These are phyloP conservation scores for Aspergillus glaucus DNA, from an alignment of 2,329 filamentous ascomycete species.

Conservation along the genomic window DNA sequence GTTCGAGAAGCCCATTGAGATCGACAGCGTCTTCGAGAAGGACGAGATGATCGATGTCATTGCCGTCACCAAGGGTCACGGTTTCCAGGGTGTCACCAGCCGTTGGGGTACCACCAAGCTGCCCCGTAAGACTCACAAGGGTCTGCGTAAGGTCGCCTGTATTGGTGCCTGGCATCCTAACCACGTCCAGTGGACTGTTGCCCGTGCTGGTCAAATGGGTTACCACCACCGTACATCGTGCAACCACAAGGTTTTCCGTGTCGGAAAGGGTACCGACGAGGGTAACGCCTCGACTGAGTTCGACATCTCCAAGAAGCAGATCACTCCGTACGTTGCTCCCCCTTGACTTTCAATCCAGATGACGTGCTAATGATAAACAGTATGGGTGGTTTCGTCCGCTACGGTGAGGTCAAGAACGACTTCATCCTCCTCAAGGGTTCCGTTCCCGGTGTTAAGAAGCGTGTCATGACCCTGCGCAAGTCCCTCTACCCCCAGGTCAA, in stretches of 20 bases:
- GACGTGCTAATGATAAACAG: slow-evolving; percentile 48
- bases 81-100: slow-evolving; percentile 93
- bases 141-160: slow-evolving; percentile 99
- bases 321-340: slow-evolving; percentile 80
- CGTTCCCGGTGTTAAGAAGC: slow-evolving; percentile 97
- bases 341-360: background rate
- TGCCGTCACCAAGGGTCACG: slow-evolving; percentile 99
- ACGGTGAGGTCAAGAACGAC: slow-evolving; percentile 99
- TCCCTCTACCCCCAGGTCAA: slow-evolving; percentile 97
- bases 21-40: slow-evolving; percentile 95
- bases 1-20: slow-evolving; percentile 97
- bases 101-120: slow-evolving; percentile 99
- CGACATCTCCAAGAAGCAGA: slow-evolving; percentile 98
- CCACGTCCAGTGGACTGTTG: slow-evolving; percentile 99
- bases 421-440: slow-evolving; percentile 97
- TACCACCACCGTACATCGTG: slow-evolving; percentile 99
- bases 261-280: slow-evolving; percentile 86
- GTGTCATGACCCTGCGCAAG: slow-evolving; percentile 97
- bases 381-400: slow-evolving; percentile 98
- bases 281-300: slow-evolving; percentile 90
- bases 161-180: slow-evolving; percentile 99
- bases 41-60: slow-evolving; percentile 99
- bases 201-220: slow-evolving; percentile 98
- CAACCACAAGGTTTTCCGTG: slow-evolving; percentile 99
- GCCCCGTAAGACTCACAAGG: slow-evolving; percentile 99